A percentile compares a stretch with the other conserved stretches of the same genome.
These are phyloP conservation scores for Septoria petroselini DNA, from an alignment of 2,329 filamentous ascomycete genomes.

Conservation along the genomic window DNA sequence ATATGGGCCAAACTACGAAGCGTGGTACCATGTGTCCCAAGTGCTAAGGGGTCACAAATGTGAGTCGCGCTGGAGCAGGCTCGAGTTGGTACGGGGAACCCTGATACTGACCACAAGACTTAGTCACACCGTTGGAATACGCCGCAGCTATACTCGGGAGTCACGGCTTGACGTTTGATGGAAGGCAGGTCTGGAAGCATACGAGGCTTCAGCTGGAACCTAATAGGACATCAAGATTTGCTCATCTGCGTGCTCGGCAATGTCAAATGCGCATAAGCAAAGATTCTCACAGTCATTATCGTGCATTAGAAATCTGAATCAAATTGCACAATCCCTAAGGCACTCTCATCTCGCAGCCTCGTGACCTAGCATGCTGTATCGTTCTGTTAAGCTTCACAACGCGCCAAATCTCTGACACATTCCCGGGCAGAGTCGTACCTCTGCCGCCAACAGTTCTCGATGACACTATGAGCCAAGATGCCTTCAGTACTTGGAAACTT, in stretches of 20 bases:
- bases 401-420: constrained; percentile 13
- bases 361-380: constrained; percentile 8
- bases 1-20: constrained; percentile 10
- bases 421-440: constrained; percentile 9
- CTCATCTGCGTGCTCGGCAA: constrained; percentile 4
- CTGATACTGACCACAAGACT: constrained; percentile 6
- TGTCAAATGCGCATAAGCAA: constrained; percentile 10
- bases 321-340: constrained; percentile 6
- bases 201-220: not conserved
- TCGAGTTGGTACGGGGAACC: constrained; percentile 5
- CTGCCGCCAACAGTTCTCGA: constrained; percentile 19
- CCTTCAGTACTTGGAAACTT: constrained; percentile 14
- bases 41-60: constrained; percentile 12
- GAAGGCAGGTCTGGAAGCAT: constrained; percentile 2
- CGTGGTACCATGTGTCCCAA: constrained; percentile 8
- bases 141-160: constrained; percentile 8
- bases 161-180: constrained; percentile 9
- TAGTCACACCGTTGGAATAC: constrained; percentile 6
- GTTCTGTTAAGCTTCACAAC: constrained; percentile 6
- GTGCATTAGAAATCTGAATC: constrained; percentile 11
- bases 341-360: constrained; percentile 6
- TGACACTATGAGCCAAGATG: constrained; percentile 15
- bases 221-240: constrained; percentile 7
- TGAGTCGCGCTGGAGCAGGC: constrained; percentile 10
- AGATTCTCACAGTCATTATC: constrained; percentile 11